Conservation (phyloP, 331 rosid species). For the Pyrus hybrid region DNA sequence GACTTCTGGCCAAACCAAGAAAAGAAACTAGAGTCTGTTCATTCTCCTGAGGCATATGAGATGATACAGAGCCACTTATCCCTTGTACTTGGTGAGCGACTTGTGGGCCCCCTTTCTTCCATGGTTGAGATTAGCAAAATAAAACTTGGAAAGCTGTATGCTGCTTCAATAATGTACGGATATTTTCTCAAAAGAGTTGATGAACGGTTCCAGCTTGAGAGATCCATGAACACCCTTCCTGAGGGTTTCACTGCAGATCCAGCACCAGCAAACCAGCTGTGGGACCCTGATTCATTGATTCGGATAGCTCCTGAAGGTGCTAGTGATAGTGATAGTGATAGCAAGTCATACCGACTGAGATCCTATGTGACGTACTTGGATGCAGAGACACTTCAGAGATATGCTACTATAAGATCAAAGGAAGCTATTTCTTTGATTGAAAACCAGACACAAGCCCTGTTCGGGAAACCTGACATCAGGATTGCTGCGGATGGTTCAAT, state of each 20-base stretch:
- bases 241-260: slow-evolving; percentile 52
- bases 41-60: slow-evolving; percentile 84
- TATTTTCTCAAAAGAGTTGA: slow-evolving; percentile 92
- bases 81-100: slow-evolving; percentile 57
- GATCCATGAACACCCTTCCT: slow-evolving; percentile 75
- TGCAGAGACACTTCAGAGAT: slow-evolving; percentile 75
- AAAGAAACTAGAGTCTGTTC: slow-evolving; percentile 73
- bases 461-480: slow-evolving; percentile 73
- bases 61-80: slow-evolving; percentile 74
- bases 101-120: slow-evolving; percentile 70
- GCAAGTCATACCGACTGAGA: slow-evolving; percentile 34
- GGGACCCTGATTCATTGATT: slow-evolving; percentile 93
- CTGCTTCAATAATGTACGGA: slow-evolving; percentile 97
- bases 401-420: slow-evolving; percentile 79
- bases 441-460: slow-evolving; percentile 89
- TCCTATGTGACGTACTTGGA: slow-evolving; percentile 87
- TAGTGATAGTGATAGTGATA: slow-evolving; percentile 10
- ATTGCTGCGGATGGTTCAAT: slow-evolving; percentile 64
- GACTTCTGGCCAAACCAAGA: slow-evolving; percentile 92
- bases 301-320: slow-evolving; percentile 39
- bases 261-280: slow-evolving; percentile 50
- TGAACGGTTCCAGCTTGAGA: slow-evolving; percentile 85
- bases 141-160: slow-evolving; percentile 84
- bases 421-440: slow-evolving; percentile 96
- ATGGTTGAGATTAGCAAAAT: slow-evolving; percentile 78